Evolutionary conservation across 2,329 filamentous ascomycete genomes (phyloP).

Genomic region (Cytospora mali): DNA sequence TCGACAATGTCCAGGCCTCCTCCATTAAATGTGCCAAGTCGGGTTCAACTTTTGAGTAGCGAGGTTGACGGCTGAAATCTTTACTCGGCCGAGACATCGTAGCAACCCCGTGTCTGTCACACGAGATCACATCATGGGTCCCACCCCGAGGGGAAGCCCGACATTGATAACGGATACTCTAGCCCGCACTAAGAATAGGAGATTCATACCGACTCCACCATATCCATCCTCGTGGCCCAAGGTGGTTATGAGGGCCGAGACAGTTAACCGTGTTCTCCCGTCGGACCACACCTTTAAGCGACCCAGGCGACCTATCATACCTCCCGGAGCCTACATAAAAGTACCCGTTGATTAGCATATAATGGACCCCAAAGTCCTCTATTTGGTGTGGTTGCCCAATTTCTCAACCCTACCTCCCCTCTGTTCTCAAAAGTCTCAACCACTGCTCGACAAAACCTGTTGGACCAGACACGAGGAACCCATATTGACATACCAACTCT

Average conservation of each 20-base stretch:
- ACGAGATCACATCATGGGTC: background rate
- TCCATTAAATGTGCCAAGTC: background rate
- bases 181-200: background rate
- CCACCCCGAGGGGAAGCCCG: background rate
- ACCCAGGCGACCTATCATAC: background rate
- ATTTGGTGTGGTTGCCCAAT: background rate
- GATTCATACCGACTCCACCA: background rate
- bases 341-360: background rate
- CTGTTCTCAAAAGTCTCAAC: background rate
- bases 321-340: background rate
- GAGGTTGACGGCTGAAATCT: too few species aligned
- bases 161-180: background rate
- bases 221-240: background rate
- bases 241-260: background rate
- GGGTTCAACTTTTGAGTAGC: background rate
- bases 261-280: background rate
- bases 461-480: background rate
- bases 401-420: background rate
- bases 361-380: background rate
- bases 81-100: background rate
- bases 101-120: background rate
- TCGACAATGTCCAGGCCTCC: too few species aligned
- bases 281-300: background rate
- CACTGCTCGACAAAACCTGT: background rate
- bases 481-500: background rate